Evolutionary conservation across 352 stramenopile genomes (phyloP).

Genomic region (Phytophthora ramorum): DNA sequence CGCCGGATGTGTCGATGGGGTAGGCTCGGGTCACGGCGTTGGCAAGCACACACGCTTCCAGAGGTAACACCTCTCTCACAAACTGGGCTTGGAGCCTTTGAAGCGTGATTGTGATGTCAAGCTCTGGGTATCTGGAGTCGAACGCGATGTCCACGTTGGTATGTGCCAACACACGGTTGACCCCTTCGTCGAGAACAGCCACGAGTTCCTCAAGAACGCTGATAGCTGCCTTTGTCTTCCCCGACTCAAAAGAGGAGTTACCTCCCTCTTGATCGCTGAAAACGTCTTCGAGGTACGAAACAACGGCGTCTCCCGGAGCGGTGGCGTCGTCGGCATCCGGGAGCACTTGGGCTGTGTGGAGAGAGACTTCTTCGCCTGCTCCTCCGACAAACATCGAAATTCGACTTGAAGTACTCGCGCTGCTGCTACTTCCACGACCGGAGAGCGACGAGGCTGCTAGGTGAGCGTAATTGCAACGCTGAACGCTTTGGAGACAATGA

Average conservation of each 20-base stretch:
- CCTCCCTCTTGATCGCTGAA: constrained; percentile 6
- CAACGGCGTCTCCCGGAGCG: constrained; percentile 22
- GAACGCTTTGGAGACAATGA: constrained; percentile 51
- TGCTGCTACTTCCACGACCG: constrained; percentile 17
- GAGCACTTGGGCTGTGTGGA: constrained; percentile 13
- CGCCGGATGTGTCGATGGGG: constrained; percentile 25
- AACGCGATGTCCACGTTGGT: not conserved
- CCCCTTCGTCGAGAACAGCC: constrained; percentile 22
- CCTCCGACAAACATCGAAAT: constrained; percentile 7
- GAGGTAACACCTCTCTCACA: constrained; percentile 25
- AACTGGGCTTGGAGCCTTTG: constrained; percentile 26
- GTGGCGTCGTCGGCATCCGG: constrained; percentile 14
- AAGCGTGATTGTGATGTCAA: constrained; percentile 1
- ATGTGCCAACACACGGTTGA: constrained; percentile 23
- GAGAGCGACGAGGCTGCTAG: constrained; percentile 20
- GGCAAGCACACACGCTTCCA: constrained; percentile 38
- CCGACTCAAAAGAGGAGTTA: not conserved
- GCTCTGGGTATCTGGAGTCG: not conserved
- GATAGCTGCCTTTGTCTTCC: constrained; percentile 32
- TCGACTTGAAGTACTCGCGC: constrained; percentile 25
- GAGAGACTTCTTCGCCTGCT: not conserved
- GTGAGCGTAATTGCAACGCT: constrained; percentile 51
- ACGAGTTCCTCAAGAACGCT: constrained; percentile 57
- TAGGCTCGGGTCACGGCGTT: constrained; percentile 42
- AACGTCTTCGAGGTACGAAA: constrained; percentile 22